Evolutionary conservation across 805 yeast genomes (phyloP), one percentile per base, ranked within the genome.

Genomic region (Metschnikowia amazonensis): DNA sequence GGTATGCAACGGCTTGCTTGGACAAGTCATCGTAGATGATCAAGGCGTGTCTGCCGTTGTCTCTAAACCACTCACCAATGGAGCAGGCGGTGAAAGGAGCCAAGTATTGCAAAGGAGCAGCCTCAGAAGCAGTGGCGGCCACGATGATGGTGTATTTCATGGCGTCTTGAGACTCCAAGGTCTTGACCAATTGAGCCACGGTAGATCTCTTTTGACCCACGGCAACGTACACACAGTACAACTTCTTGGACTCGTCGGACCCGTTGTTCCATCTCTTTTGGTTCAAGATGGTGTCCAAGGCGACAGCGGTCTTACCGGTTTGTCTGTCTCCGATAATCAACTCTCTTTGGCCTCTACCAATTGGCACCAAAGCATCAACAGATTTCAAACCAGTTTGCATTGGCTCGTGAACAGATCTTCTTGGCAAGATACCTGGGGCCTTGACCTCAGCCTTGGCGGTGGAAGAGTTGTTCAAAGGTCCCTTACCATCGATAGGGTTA

Each of bases 31-130:
- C 98, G 78, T 80, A 92, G 84, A 89, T 78, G 75, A 92, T 94
- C 78, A 92, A 80, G 64, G 98, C 95, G 77, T 94, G 98, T 74
- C 76, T 87, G 72, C 96, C 97, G 76, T 92, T 94, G 82, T 94
- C 99, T 84, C 99, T 89, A 95, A 94, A 94, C 99, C 99, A 94
- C 81, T 94, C 99, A 80, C 98, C 97, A 72, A 94, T 90, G 67
- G 99, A 96, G 73, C 96, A 86, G 61, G 90, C 99, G 63, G 99
- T 89, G 96, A 94, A 94, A 74, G 99, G 99, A 80, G 99, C 98
- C 72, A 94, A 79, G 82, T 89, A 94, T 82, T 94, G 99, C 76
- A 94, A 82, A 74, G 99, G 99, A 74, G 99, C 99, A 63, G 99
- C 99, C 82, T 94, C 99, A 55, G 99, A 94, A 62, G 99, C 99